phyloP scores from a whole-genome alignment of 257 asterid genomes.

The Solanum sejunctum region DNA sequence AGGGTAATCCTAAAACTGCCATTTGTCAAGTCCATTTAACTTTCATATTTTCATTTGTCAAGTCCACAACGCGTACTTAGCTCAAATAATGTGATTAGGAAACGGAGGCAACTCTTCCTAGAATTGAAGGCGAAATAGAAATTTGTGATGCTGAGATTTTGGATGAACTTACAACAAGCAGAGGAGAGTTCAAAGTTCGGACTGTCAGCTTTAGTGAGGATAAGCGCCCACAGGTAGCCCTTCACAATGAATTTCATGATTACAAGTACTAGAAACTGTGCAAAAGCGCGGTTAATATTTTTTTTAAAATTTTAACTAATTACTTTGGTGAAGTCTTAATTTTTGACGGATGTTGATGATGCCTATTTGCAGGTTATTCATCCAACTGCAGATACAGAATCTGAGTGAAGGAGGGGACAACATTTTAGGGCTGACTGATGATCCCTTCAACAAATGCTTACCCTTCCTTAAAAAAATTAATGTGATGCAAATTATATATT shows the following conservation, averaged over 20 bases:
- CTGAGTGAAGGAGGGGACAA: neutral
- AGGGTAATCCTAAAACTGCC: constrained; percentile 9
- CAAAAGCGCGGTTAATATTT: neutral
- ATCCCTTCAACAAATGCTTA: too few species aligned
- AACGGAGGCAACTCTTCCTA: constrained; percentile 1
- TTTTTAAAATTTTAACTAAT: neutral
- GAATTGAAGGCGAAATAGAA: constrained; percentile 6
- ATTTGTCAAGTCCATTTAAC: neutral
- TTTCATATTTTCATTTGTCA: neutral
- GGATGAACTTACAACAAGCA: constrained; percentile 45
- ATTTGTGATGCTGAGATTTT: constrained; percentile 34
- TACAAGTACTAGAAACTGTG: neutral
- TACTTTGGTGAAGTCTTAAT: neutral
- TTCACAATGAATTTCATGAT: neutral
- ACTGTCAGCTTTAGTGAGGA: constrained; percentile 29
- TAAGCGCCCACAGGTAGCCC: constrained; percentile 19
- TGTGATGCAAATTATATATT: too few species aligned
- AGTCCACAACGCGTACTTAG: neutral
- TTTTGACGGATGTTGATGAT: neutral
- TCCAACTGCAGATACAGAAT: neutral
- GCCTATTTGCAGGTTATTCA: neutral
- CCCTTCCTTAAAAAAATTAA: too few species aligned
- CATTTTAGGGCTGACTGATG: neutral
- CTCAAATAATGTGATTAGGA: constrained; percentile 10
- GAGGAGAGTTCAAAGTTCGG: constrained; percentile 48